Base-by-base conservation (phyloP, 352 stramenopile species). In the Pythium rishiriense region DNA sequence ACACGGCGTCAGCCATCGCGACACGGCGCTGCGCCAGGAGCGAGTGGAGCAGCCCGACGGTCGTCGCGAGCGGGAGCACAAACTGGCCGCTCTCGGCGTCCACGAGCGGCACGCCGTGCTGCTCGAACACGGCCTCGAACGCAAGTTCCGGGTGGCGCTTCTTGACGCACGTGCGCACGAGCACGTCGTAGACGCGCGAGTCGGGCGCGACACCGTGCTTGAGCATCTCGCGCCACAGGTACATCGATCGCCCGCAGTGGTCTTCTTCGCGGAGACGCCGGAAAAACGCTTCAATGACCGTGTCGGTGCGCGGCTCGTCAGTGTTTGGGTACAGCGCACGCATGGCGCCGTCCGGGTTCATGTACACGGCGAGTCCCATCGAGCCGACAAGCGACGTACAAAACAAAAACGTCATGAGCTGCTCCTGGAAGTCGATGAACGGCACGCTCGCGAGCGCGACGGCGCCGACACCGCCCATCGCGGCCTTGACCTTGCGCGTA, bases 211-310 rank as follows among this genome's bases (percentile, higher is more conserved):
- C 73, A 33, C 74, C 79, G 42, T 79, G 80, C 62, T 90, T 90
- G 45, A 84, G 73, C 79, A 95, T 92, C 60, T 95, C 87, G 29
- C 81, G 79, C 87, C 87, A 95, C 29, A 95, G 72, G 70, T 92
- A 93, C 74, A 95, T 92, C 29, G 81, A 83, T 43, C 87, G 76
- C 0, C 87, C 84, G 64, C 80, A 90, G 62, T 95, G 87, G 54
- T 93, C 87, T 64, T 95, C 87, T 49, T 95, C 87, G n/a, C 79
- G 75, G 45, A 95, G 76, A 11, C 87, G 84, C 0, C 84, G 81
- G 62, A 93, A 93, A 63, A 95, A 92, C 14, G 87, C 87, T 24
- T 90, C 80, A 31, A 93, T 89, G 29, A 95, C 58, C 6, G 73
- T 75, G 49, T 90, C 83, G 31, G 79, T 71, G 26, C 74, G 74